Base-by-base conservation (phyloP, 2,329 filamentous ascomycete genomes). In the Parasarocladium wereldwijsianum region DNA sequence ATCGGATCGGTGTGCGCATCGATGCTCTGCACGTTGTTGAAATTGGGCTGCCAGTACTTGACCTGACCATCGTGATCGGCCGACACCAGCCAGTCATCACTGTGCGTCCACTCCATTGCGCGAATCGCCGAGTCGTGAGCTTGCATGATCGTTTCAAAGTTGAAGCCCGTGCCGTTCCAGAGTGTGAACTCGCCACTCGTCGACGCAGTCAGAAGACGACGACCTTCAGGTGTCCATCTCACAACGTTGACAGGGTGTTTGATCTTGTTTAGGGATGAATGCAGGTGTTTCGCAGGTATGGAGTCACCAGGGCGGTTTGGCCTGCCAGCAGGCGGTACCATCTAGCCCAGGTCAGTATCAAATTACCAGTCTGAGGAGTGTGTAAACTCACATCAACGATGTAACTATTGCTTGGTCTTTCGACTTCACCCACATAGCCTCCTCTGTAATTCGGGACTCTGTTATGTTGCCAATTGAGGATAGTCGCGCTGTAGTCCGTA, bases 61-160 rank as follows among this genome's bases (percentile, higher is more conserved):
- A 98, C 78, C 38, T 90, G 70, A 33, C 90, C 90, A 42, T 90
- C 85, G 52, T 96, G 86, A 49, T 96, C 90, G 31, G 83, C 86
- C 6, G 90, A 96, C 32, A 98, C 71, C 9, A 98, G 65, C 87
- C 90, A 98, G 56, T 98, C 90, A 48, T 93, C 83, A 43, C 81
- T 92, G 54, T 96, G 83, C 3, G 90, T 93, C 61, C 93, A 98
- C 39, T 75, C 73, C 26, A 86, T 64, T 8, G 80, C 76, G 42
- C 84, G 72, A 40, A 93, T 85, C 21, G 83, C 81, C 32, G 76
- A 75, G 54, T 94, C 87, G 53, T 96, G 87, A 22, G 87, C 87
- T 61, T 93, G 86, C 81, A 94, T 94, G 17, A 98, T 94, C 4
- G 90, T 96, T 58, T 98, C 90, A 44, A 98, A 98, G 54, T 98